Base-by-base conservation (phyloP, 1,139 yeast species). In the Saccharomyces pastorianus region DNA sequence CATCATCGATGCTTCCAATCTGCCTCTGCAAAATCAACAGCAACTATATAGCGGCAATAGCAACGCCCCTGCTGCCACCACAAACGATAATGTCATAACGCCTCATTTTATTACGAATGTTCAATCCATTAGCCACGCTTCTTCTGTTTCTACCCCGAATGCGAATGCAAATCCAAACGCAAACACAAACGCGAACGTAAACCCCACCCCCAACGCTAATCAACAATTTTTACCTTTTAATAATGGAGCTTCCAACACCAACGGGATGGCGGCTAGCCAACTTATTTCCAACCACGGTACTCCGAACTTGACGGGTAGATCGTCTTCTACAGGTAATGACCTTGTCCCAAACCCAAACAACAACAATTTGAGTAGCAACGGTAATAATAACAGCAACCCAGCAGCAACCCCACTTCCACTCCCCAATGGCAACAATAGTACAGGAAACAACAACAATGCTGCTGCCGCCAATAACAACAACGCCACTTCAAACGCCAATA, bases 1-100 rank as follows among this genome's bases (percentile, higher is more conserved):
- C 1, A 58, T 61, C 5, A 53, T 65, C 25, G 61, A 58, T n/a
- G 27, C 52, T 25, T 44, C 47, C 13, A 50, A 46, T 29, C 9
- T 50, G 26, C 47, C 44, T 17, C 0, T 17, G 25, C 44, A 38
- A 47, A 9, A 6, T 47, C 41, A 25, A 20, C 48, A 42, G 44
- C 38, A 31, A 44, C 50, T 41, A 9, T 47, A 49, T 42, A 13
- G 11, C 34, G 11, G 32, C 34, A 46, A 17, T 26, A 48, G 26
- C 23, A 20, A 20, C 23, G 23, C 23, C 23, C 23, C 23, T 9
- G 28, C 17, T 17, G 46, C 34, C 46, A 34, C 48, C 23, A 53
- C 47, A 9, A 50, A 46, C 23, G 38, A 51, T 46, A 53, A 44
- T 13, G 38, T 32, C 17, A 34, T 50, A 13, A 50, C 53, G 13